A percentile compares a stretch with the other conserved stretches of the same genome.
Evolutionary conservation across 2,329 filamentous ascomycete species (phyloP).

Genomic region (Penicillium sp.): DNA sequence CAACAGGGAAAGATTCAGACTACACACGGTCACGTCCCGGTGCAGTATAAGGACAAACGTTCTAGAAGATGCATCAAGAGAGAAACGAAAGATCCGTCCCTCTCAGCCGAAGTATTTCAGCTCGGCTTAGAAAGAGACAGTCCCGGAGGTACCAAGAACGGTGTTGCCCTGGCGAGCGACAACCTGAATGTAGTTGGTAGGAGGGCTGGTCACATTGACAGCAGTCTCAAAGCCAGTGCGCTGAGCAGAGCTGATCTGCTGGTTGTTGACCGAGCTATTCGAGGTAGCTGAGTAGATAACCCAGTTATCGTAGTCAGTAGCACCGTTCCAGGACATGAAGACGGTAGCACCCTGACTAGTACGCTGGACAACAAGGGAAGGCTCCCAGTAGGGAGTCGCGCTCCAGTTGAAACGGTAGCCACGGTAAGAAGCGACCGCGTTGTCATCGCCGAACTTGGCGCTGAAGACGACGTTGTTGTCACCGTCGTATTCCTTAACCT

Average conservation of each 20-base stretch:
- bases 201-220: constrained; percentile 14
- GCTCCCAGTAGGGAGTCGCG: constrained; percentile 20
- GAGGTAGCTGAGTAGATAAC: constrained; percentile 29
- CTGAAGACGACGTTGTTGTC: constrained; percentile 29
- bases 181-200: constrained; percentile 26
- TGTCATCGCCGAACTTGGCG: constrained; percentile 29
- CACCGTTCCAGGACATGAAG: constrained; percentile 43
- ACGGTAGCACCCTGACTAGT: constrained; percentile 12
- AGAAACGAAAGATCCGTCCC: not conserved
- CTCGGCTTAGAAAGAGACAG: constrained; percentile 12
- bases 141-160: constrained; percentile 22
- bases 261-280: constrained; percentile 15
- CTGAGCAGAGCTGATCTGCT: constrained; percentile 20
- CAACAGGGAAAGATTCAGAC: not conserved
- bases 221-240: constrained; percentile 33
- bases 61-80: not conserved
- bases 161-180: constrained; percentile 29
- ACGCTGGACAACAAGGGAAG: constrained; percentile 11
- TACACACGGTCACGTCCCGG: not conserved
- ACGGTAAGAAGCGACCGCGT: constrained; percentile 32
- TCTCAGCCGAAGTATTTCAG: not conserved
- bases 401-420: constrained; percentile 22
- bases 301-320: constrained; percentile 35
- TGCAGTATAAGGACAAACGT: not conserved
- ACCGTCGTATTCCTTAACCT: constrained; percentile 32